These are phyloP conservation scores for Penicillium carneum DNA, from an alignment of 2,329 filamentous ascomycete genomes.

Conservation along the genomic window DNA sequence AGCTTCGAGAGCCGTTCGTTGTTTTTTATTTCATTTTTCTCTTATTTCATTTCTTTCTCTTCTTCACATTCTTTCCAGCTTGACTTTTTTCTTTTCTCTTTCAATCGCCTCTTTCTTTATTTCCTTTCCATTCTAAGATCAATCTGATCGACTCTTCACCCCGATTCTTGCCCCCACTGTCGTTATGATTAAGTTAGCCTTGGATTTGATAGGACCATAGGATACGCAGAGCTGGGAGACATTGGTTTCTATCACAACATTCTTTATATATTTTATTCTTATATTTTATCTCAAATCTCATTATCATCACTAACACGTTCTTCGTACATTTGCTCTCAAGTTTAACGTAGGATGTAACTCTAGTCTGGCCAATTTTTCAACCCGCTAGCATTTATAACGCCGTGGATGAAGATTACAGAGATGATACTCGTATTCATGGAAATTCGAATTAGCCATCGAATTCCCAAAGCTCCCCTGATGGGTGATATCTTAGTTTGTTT, in stretches of 20 bases:
- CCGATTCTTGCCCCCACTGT: neutral
- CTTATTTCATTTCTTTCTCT: neutral
- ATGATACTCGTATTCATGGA: neutral
- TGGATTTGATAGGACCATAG: neutral
- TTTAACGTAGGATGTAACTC: neutral
- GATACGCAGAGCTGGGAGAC: slow-evolving; percentile 2
- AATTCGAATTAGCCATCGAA: neutral
- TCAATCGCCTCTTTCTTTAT: neutral
- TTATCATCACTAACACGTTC: neutral
- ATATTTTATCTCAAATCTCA: neutral
- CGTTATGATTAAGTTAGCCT: neutral
- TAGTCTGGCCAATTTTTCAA: neutral
- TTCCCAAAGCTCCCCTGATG: neutral
- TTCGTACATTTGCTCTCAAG: neutral
- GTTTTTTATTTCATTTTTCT: neutral
- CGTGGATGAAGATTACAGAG: no score
- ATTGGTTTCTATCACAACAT: neutral
- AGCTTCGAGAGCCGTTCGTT: neutral
- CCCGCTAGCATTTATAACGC: neutral
- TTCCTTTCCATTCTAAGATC: neutral
- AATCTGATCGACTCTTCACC: neutral
- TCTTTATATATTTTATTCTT: slow-evolving; percentile 2
- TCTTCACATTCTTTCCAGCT: neutral
- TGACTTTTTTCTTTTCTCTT: neutral
- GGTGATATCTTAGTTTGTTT: neutral